phyloP scores from a whole-genome alignment of 169 alveolate genomes.

The Theileria sp. region DNA sequence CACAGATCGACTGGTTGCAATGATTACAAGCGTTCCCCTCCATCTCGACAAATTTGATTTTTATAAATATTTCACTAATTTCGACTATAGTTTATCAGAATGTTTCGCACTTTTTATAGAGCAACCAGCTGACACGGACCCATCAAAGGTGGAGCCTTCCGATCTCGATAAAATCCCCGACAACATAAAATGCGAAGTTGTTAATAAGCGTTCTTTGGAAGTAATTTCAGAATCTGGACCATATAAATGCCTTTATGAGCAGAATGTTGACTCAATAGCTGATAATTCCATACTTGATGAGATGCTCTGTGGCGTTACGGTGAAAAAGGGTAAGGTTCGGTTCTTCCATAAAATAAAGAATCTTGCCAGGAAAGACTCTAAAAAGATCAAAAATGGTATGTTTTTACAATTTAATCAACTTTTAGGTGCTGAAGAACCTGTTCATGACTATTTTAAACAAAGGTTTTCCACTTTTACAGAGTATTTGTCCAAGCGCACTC shows the following conservation, averaged over 20 bases:
- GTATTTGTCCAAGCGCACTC: conserved; percentile 27
- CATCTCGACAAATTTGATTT: conserved; percentile 23
- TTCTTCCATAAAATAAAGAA: conserved; percentile 50
- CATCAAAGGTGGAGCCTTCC: not conserved
- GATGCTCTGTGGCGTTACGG: conserved; percentile 31
- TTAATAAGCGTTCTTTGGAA: conserved; percentile 31
- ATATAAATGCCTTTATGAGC: conserved; percentile 54
- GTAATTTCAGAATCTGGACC: conserved; percentile 63
- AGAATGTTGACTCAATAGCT: conserved; percentile 25
- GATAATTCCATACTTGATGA: conserved; percentile 5
- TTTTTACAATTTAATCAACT: not conserved
- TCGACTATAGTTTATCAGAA: conserved; percentile 28
- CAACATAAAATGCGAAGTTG: conserved; percentile 51
- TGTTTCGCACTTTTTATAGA: conserved; percentile 62
- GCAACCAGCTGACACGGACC: conserved; percentile 9
- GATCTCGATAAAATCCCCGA: conserved; percentile 13
- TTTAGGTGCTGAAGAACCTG: conserved; percentile 4
- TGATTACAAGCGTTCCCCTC: conserved; percentile 42
- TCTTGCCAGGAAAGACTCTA: conserved; percentile 5
- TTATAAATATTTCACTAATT: conserved; percentile 20
- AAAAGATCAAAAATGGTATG: conserved; percentile 1
- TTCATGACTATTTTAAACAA: conserved; percentile 12
- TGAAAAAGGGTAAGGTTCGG: conserved; percentile 45
- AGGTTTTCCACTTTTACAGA: conserved; percentile 37
- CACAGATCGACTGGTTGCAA: conserved; percentile 52